Evolutionary conservation across 768 basidiomycete genomes (phyloP).

Genomic region (Crassisporium funariophilum): DNA sequence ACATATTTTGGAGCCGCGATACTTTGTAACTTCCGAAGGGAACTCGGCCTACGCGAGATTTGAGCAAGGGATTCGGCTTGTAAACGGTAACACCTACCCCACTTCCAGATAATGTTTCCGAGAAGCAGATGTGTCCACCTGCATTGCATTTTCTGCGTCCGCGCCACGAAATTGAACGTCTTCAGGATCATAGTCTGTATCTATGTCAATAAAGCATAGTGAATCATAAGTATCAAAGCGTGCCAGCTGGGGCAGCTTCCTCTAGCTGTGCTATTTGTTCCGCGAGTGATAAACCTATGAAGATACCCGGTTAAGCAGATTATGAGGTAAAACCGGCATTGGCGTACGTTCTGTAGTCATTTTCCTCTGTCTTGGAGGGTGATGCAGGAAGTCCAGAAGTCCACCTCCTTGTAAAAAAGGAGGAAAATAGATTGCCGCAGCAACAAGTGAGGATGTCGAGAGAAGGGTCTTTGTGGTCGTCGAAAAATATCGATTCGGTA

Average conservation of each 20-base stretch:
- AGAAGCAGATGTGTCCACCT: conserved; percentile 34
- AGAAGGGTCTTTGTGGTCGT: too few species aligned
- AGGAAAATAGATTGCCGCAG: too few species aligned
- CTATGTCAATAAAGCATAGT: conserved; percentile 6
- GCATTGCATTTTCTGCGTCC: conserved; percentile 43
- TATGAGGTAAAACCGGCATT: neutral
- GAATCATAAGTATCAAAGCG: conserved; percentile 18
- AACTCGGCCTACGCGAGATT: conserved; percentile 56
- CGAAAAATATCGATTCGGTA: too few species aligned
- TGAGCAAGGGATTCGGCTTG: conserved; percentile 2
- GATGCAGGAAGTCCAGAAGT: neutral
- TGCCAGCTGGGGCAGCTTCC: conserved; percentile 69
- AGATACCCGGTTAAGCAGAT: neutral
- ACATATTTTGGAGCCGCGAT: conserved; percentile 80
- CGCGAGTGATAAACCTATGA: conserved; percentile 57
- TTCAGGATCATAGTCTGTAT: conserved; percentile 75
- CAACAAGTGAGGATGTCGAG: too few species aligned
- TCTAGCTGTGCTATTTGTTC: conserved; percentile 85
- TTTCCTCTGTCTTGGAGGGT: neutral
- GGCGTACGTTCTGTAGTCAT: conserved; percentile 26
- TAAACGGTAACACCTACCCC: conserved; percentile 52
- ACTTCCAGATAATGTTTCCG: conserved; percentile 86
- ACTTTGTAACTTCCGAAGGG: conserved; percentile 63
- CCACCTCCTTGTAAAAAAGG: too few species aligned
- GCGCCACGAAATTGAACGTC: conserved; percentile 56